Evolutionary conservation across 2,329 filamentous ascomycete species (phyloP).

Genomic region (Fusarium bactridioides): DNA sequence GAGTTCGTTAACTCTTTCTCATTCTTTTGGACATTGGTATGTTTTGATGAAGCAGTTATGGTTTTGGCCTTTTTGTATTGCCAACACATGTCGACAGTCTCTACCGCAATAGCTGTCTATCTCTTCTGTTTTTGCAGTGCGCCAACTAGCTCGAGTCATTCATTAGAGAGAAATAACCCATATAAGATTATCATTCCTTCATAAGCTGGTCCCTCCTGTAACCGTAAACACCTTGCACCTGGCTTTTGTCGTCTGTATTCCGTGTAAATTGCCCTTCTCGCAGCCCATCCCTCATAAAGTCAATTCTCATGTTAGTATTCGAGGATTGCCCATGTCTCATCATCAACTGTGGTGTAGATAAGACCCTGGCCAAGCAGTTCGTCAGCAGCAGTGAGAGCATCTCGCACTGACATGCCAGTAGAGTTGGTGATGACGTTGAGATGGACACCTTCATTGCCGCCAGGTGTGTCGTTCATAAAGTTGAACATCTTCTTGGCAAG

Average conservation of each 20-base stretch:
- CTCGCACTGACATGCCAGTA: slow-evolving; percentile 70
- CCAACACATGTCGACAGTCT: slow-evolving; percentile 21
- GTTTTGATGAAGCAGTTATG: slow-evolving; percentile 2
- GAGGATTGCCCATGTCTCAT: slow-evolving; percentile 88
- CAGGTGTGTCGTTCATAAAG: slow-evolving; percentile 70
- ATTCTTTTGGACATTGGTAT: slow-evolving; percentile 4
- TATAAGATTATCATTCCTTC: slow-evolving; percentile 40
- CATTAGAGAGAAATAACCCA: slow-evolving; percentile 32
- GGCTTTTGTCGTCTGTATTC: slow-evolving; percentile 22
- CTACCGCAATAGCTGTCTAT: slow-evolving; percentile 27
- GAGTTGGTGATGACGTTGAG: slow-evolving; percentile 76
- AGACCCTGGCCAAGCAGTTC: slow-evolving; percentile 77
- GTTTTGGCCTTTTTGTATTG: slow-evolving; percentile 3
- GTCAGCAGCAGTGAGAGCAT: slow-evolving; percentile 80
- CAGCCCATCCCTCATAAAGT: neutral
- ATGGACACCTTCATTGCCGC: slow-evolving; percentile 85
- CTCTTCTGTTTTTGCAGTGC: slow-evolving; percentile 16
- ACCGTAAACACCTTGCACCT: slow-evolving; percentile 41
- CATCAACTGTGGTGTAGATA: slow-evolving; percentile 92
- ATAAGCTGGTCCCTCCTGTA: slow-evolving; percentile 33
- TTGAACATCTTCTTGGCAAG: slow-evolving; percentile 75
- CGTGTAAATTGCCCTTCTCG: neutral
- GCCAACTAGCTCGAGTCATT: slow-evolving; percentile 40
- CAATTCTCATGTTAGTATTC: slow-evolving; percentile 61
- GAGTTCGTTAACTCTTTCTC: neutral